Base-by-base conservation (phyloP, 805 yeast genomes). In the Ogataea kodamae region DNA sequence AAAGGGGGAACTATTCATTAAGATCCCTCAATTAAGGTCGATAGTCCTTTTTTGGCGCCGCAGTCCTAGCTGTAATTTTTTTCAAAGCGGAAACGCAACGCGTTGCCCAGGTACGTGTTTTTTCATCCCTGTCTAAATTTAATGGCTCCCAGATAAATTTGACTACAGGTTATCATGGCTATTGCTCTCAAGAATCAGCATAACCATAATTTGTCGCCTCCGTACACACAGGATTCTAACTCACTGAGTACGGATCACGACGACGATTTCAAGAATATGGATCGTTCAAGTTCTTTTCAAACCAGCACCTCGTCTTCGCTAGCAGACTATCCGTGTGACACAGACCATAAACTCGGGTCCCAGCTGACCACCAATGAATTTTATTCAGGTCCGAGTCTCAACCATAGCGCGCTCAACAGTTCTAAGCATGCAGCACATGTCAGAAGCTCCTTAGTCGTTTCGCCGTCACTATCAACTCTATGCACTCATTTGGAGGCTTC, bases 271-370 rank as follows among this genome's bases (percentile, higher is more conserved):
- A 51, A 44, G 30, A 37, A 44, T 24, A 30, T 52, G 9, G 62
- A 58, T 28, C 46, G 59, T 15, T 59, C 64, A 1, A 59, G 65
- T 8, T 61, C 67, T 13, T 55, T 61, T 28, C 65, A 61, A 41
- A 62, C 66, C 3, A 58, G 63, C 35, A 54, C 63, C 2, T 43
- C 52, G 4, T 54, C 64, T 1, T 54, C 62, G 6, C 29, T 46
- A 5, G 18, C 21, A 9, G 36, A 36, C 12, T 30, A 25, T 25
- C 13, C 22, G 3, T 18, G 22, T 14, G 28, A 27, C 13, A 9
- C 30, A 8, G 37, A 26, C 19, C 14, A 39, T 11, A 28, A 35
- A 12, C 35, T 22, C 8, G 28, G 33, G 4, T 39, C 51, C 9
- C 48, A 49, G 20, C 30, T 52, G 13, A 30, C 45, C 13, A 37